These are phyloP conservation scores for Diospyros lotus DNA, from an alignment of 148 eudicot species.

Conservation along the genomic window DNA sequence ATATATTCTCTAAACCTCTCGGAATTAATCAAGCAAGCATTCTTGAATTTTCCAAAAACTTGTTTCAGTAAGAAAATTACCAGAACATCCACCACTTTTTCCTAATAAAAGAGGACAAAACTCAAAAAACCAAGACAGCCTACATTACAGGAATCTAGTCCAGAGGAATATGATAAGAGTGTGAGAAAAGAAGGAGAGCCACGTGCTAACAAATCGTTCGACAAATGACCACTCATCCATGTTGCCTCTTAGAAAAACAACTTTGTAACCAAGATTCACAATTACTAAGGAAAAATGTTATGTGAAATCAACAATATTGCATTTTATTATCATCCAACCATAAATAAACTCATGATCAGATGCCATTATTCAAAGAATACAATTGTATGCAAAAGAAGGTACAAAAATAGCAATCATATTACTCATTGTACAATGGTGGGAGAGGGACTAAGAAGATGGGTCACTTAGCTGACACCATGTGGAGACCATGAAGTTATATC, in stretches of 20 bases:
- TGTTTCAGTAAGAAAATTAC: not conserved
- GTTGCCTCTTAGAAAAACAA: not conserved
- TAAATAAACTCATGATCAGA: not conserved
- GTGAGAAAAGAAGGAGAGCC: not conserved
- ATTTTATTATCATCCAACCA: too few species aligned
- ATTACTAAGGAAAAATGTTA: not conserved
- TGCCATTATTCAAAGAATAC: not conserved
- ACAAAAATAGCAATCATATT: not conserved
- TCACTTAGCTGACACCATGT: too few species aligned
- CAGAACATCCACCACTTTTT: not conserved
- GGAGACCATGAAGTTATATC: too few species aligned
- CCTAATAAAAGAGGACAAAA: not conserved
- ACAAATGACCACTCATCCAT: not conserved
- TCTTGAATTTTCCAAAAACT: too few species aligned
- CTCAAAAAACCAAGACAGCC: not conserved
- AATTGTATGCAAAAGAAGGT: not conserved
- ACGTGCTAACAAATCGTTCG: not conserved
- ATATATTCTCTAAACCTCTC: too few species aligned
- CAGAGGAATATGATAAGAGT: not conserved
- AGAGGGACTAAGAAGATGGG: not conserved
- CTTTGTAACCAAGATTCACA: not conserved
- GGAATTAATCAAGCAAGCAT: too few species aligned
- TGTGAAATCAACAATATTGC: not conserved
- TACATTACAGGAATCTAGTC: not conserved
- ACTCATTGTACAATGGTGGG: not conserved